Evolutionary conservation across 2,329 filamentous ascomycete genomes (phyloP).

Genomic region (Colletotrichum brevisporum): DNA sequence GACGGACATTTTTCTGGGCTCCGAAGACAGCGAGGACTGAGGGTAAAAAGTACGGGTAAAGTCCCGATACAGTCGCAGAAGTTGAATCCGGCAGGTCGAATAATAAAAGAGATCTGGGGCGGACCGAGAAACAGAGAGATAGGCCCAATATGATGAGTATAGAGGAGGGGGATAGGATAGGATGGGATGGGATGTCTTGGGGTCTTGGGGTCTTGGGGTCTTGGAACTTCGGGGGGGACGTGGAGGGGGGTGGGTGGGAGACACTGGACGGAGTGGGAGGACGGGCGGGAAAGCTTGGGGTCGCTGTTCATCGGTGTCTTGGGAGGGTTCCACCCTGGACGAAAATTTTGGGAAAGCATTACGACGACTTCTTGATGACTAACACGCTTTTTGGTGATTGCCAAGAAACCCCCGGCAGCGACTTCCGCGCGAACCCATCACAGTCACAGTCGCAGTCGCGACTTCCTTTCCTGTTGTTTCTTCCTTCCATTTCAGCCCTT

Average conservation of each 20-base stretch:
- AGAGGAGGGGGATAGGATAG: background rate
- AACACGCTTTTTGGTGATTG: slow-evolving; percentile 15
- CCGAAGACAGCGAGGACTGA: background rate
- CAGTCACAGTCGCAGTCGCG: background rate
- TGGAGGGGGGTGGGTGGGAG: slow-evolving; percentile 7
- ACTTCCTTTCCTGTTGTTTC: slow-evolving; percentile 6
- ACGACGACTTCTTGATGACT: slow-evolving; percentile 40
- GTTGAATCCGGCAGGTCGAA: background rate
- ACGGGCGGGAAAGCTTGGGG: slow-evolving; percentile 5
- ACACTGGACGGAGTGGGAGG: slow-evolving; percentile 1
- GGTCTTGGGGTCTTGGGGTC: slow-evolving; percentile 31
- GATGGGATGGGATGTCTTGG: slow-evolving; percentile 1
- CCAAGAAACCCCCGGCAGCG: slow-evolving; percentile 37
- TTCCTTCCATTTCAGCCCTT: slow-evolving; percentile 11
- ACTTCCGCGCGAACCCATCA: slow-evolving; percentile 29
- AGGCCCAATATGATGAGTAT: slow-evolving; percentile 4
- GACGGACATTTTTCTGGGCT: slow-evolving; percentile 23
- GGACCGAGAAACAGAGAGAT: background rate
- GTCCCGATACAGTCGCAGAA: background rate
- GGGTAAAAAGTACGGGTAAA: background rate
- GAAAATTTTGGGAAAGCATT: slow-evolving; percentile 40
- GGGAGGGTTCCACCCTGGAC: slow-evolving; percentile 27
- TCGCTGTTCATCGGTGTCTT: background rate
- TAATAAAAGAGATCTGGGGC: background rate
- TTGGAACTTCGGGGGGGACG: slow-evolving; percentile 4